A percentile compares a stretch with the other conserved stretches of the same genome.
Conservation (phyloP, 177 flowering plant species). For the Telopea speciosissima region DNA sequence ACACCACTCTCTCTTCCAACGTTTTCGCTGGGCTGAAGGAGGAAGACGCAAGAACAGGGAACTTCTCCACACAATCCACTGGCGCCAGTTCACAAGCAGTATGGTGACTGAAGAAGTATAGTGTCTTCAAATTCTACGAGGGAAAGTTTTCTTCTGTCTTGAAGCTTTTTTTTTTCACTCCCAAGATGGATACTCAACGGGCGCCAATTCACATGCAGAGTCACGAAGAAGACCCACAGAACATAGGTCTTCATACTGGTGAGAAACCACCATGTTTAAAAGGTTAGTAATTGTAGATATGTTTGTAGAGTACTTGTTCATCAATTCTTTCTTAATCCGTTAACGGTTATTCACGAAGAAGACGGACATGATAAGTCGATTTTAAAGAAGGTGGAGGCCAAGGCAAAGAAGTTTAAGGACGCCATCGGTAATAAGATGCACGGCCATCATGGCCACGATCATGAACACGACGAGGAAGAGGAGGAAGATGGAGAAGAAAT, state of each 20-base stretch:
- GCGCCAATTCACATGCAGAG: not conserved
- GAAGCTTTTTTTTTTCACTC: too few species aligned
- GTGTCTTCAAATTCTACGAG: not conserved
- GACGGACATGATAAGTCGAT: slow-evolving; percentile 49
- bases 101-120: not conserved
- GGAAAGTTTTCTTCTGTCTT: not conserved
- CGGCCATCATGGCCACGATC: slow-evolving; percentile 23
- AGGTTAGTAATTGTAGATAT: not conserved
- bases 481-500: slow-evolving; percentile 41
- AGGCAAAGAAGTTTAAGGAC: too few species aligned
- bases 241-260: slow-evolving; percentile 6
- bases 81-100: too few species aligned
- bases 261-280: not conserved
- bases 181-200: slow-evolving; percentile 10
- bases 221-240: not conserved
- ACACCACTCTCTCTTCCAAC: too few species aligned
- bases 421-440: too few species aligned
- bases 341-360: slow-evolving; percentile 23
- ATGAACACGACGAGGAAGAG: slow-evolving; percentile 28
- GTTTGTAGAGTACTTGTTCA: too few species aligned
- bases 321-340: not conserved
- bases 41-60: too few species aligned
- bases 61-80: too few species aligned
- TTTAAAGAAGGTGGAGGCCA: slow-evolving; percentile 55
- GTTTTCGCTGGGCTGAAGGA: too few species aligned